Conservation (phyloP, 2,329 filamentous ascomycete genomes). For the Celoporthe dispersa region DNA sequence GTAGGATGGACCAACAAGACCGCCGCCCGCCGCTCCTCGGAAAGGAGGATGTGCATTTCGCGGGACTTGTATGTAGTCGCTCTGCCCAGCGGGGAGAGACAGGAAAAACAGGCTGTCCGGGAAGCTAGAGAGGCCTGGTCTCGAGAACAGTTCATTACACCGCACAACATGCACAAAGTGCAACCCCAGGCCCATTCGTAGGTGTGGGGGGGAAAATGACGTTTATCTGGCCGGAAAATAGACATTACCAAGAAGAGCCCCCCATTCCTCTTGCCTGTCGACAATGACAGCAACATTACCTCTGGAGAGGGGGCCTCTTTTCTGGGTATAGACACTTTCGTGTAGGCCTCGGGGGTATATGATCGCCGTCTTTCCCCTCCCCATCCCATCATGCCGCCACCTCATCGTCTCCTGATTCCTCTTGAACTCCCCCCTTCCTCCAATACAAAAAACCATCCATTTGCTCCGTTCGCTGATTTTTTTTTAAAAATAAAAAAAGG, state of each 20-base stretch:
- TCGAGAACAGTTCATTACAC: neutral
- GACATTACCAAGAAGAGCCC: neutral
- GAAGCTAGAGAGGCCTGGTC: neutral
- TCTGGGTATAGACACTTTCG: neutral
- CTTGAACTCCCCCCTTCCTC: neutral
- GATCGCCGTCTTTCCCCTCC: neutral
- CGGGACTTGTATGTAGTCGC: neutral
- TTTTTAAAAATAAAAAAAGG: too few relatives aligned
- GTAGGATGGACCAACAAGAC: neutral
- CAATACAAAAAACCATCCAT: neutral
- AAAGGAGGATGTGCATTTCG: neutral
- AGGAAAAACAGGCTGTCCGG: neutral
- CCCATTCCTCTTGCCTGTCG: neutral
- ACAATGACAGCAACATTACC: neutral
- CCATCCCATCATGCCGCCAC: neutral
- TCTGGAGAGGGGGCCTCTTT: neutral
- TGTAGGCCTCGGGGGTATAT: neutral
- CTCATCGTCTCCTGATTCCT: conserved; percentile 1
- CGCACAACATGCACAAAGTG: neutral
- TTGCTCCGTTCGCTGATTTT: conserved; percentile 29
- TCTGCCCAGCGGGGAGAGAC: neutral
- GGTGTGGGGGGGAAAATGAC: neutral
- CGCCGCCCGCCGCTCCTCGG: neutral
- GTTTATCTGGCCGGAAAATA: neutral
- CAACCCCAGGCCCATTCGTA: too few relatives aligned